phyloP scores from a whole-genome alignment of 2,329 filamentous ascomycete genomes.

The Chrysoporthe austroafricana region DNA sequence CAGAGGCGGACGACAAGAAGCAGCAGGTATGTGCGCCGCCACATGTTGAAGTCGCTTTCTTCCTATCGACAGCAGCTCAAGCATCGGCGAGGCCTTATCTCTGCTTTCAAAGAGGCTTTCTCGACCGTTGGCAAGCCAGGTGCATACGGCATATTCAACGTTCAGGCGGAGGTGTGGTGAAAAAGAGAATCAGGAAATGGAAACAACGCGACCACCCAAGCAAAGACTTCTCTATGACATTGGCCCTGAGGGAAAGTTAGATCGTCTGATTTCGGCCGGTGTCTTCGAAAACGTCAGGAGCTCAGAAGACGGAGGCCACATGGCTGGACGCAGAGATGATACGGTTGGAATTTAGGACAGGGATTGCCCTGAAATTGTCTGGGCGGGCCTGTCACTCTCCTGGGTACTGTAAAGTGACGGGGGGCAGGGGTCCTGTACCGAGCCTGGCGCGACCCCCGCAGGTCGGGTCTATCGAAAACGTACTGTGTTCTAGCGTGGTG shows the following conservation, averaged over 20 bases:
- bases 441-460: neutral
- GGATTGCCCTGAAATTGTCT: constrained; percentile 20
- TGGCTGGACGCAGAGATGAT: constrained; percentile 20
- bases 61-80: constrained; percentile 30
- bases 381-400: constrained; percentile 4
- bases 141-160: constrained; percentile 28
- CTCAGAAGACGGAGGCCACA: constrained; percentile 25
- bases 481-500: neutral
- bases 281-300: constrained; percentile 26
- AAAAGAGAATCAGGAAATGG: neutral
- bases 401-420: neutral
- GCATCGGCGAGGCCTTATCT: constrained; percentile 32
- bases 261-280: constrained; percentile 21
- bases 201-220: neutral
- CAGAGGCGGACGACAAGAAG: constrained; percentile 87
- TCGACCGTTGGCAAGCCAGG: constrained; percentile 28
- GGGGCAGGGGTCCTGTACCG: neutral
- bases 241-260: neutral
- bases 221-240: neutral
- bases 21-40: constrained; percentile 85
- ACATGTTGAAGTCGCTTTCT: constrained; percentile 63
- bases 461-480: neutral
- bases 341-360: constrained; percentile 19
- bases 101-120: constrained; percentile 26
- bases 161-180: neutral